phyloP scores from a whole-genome alignment of 2,329 filamentous ascomycete genomes.

The Aspergillus ibericus region DNA sequence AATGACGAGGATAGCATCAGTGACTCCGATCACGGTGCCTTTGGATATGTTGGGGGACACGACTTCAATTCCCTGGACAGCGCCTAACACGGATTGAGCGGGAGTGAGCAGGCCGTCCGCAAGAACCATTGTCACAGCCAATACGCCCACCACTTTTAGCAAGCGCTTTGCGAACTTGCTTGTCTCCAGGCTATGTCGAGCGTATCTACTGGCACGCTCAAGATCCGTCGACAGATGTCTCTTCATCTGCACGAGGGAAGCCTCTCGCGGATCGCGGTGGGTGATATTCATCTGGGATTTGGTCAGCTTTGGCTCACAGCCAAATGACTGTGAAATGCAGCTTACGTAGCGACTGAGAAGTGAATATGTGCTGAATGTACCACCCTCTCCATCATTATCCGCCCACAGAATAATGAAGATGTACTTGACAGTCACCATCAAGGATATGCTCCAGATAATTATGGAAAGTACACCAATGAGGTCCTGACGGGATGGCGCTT shows the following conservation, averaged over 20 bases:
- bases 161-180: conserved; percentile 47
- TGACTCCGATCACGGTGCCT: conserved; percentile 51
- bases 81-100: conserved; percentile 58
- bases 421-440: conserved; percentile 61
- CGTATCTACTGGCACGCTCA: conserved; percentile 40
- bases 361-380: conserved; percentile 57
- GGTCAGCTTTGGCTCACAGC: not conserved
- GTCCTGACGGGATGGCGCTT: conserved; percentile 46
- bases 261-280: conserved; percentile 53
- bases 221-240: conserved; percentile 49
- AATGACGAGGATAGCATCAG: conserved; percentile 54
- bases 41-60: conserved; percentile 49
- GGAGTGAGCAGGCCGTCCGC: conserved; percentile 59
- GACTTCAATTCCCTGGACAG: conserved; percentile 55
- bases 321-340: not conserved
- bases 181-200: conserved; percentile 50
- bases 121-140: conserved; percentile 57
- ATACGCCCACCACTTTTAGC: conserved; percentile 54
- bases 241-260: conserved; percentile 49
- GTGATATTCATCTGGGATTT: conserved; percentile 51
- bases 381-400: conserved; percentile 60
- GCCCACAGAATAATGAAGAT: conserved; percentile 54
- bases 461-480: conserved; percentile 56
- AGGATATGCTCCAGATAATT: conserved; percentile 56
- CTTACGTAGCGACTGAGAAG: conserved; percentile 54